Conservation (phyloP, 768 basidiomycete genomes). For the Boletus sp. region DNA sequence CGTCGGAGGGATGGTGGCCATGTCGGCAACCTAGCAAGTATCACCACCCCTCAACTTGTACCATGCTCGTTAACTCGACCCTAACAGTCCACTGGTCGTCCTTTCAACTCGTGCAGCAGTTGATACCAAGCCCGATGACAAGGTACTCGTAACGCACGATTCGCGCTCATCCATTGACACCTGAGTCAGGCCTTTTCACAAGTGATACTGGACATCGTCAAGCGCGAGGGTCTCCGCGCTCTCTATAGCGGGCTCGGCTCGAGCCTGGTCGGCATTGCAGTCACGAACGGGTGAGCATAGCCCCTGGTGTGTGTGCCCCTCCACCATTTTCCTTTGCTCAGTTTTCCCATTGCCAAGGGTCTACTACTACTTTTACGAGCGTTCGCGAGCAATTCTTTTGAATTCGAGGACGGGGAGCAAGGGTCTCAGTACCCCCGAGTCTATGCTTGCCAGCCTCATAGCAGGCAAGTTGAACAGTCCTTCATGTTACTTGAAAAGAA, state of each 20-base stretch:
- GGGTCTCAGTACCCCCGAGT: conserved; percentile 79
- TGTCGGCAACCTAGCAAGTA: conserved; percentile 84
- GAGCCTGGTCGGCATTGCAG: conserved; percentile 83
- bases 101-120: conserved; percentile 93
- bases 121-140: conserved; percentile 72
- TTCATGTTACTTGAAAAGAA: not conserved
- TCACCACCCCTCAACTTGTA: not conserved
- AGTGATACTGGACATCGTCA: conserved; percentile 70
- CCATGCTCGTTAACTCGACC: conserved; percentile 2
- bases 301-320: not conserved
- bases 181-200: conserved; percentile 56
- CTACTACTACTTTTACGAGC: conserved; percentile 92
- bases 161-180: not conserved
- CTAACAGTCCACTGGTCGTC: conserved; percentile 78
- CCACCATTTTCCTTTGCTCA: not conserved
- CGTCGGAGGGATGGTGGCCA: conserved; percentile 84
- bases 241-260: conserved; percentile 86
- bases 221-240: conserved; percentile 78
- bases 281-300: conserved; percentile 79
- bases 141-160: conserved; percentile 43
- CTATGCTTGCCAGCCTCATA: conserved; percentile 82
- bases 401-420: conserved; percentile 56
- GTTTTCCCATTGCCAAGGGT: conserved; percentile 44
- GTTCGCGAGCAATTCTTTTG: conserved; percentile 56
- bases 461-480: conserved; percentile 52